Conservation (phyloP, 129 eudicot species). For the Flaveria trinervia region DNA sequence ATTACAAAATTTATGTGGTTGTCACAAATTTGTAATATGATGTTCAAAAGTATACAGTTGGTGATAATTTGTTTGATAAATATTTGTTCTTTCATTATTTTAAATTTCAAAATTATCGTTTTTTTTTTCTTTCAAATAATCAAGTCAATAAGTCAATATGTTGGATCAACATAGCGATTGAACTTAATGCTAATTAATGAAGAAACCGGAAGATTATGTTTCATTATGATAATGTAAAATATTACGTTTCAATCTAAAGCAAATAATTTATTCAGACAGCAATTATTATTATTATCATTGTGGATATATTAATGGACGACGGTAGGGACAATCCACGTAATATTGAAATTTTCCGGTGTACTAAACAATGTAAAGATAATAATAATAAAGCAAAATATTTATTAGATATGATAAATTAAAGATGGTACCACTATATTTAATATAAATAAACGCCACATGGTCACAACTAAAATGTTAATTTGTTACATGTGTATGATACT, state of each 20-base stretch:
- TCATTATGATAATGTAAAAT: neutral
- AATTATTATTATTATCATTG: neutral
- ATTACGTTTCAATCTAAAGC: conserved; percentile 5
- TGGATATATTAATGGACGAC: neutral
- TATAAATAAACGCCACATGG: too few relatives aligned
- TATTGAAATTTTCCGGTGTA: too few relatives aligned
- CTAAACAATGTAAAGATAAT: too few relatives aligned
- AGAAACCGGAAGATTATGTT: neutral
- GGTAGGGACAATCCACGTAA: too few relatives aligned
- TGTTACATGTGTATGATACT: too few relatives aligned
- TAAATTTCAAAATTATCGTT: neutral
- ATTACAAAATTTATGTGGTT: neutral
- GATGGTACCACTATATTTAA: too few relatives aligned
- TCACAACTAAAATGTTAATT: too few relatives aligned
- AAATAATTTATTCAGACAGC: neutral
- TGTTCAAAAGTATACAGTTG: neutral
- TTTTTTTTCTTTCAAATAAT: neutral
- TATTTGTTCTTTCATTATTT: neutral
- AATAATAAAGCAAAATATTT: too few relatives aligned
- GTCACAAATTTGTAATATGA: neutral
- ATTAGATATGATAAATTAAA: too few relatives aligned
- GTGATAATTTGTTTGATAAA: neutral
- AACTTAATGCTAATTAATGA: neutral
- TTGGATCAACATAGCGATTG: neutral
- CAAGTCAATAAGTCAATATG: neutral